Evolutionary conservation across 2,329 filamentous ascomycete genomes (phyloP).

Genomic region (Arthrobotrys conoides): DNA sequence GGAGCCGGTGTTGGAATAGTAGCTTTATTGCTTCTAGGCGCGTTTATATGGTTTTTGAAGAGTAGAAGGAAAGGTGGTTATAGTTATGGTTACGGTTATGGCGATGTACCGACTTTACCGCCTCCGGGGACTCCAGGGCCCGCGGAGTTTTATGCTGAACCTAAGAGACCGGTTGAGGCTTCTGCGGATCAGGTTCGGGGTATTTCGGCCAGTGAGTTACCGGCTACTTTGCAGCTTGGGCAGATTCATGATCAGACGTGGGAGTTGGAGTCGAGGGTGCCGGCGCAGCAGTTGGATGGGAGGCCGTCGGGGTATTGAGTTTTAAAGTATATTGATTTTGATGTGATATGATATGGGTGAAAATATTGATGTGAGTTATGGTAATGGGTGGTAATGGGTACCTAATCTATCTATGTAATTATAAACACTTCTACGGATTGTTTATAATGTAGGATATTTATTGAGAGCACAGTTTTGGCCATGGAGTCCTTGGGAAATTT

Average conservation of each 20-base stretch:
- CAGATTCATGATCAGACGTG: not conserved
- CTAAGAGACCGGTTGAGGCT: not conserved
- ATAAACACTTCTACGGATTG: no score
- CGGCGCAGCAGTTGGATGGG: not conserved
- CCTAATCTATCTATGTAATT: no score
- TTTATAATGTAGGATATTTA: no score
- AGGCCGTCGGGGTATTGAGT: not conserved
- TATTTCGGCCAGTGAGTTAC: not conserved
- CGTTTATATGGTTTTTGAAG: constrained; percentile 1
- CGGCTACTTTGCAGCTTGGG: not conserved
- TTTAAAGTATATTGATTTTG: not conserved
- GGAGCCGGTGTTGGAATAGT: not conserved
- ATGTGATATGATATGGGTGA: not conserved
- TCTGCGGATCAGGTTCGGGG: not conserved
- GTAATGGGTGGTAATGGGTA: no score
- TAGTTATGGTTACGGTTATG: not conserved
- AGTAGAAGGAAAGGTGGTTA: not conserved
- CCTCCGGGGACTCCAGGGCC: not conserved
- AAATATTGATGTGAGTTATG: no score
- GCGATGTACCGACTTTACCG: not conserved
- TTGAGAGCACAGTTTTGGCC: no score
- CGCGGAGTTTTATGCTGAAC: not conserved
- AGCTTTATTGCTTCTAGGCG: not conserved
- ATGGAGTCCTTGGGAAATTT: no score
- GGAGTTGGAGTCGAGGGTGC: not conserved